Base-by-base conservation (phyloP, 2,329 filamentous ascomycete genomes). In the Pezicula rhizophila region DNA sequence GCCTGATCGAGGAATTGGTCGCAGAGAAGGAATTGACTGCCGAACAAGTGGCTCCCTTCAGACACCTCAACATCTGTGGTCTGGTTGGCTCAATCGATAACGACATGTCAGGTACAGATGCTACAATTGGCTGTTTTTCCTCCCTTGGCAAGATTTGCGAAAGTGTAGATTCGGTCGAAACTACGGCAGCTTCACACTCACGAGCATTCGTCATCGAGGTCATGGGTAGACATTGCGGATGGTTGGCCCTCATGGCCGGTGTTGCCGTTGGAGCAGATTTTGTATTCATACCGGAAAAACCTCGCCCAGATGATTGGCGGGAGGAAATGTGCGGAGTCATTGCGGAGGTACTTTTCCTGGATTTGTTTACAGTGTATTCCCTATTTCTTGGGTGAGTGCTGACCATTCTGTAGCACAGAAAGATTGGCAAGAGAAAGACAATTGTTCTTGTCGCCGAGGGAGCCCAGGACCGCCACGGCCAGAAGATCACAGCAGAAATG, bases 401-500 rank as follows among this genome's bases (percentile, higher is more conserved):
- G 51, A 50, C 23, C 8, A 11, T 38, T 50, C 57, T 47, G 54
- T 54, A 93, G 84, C 93, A 97, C 71, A 85, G 93, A 57, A 75
- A 78, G 53, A 78, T 89, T 64, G 93, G 93, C 63, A 99, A 97
- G 78, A 82, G 93, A 61, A 95, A 96, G 75, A 97, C 93, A 1
- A 97, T 97, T 60, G 92, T 99, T 61, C 96, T 99, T 60, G 87
- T 99, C 46, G 93, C 93, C 46, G 93, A 99, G 70, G 93, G 93
- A 57, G 93, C 93, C 42, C 85, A 91, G 57, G 91, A 96, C 70
- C 78, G 79, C 55, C 72, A 92, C 46, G 81, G 96, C 50, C 87
- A 85, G 64, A 92, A 89, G 69, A 95, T 99, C 61, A 82, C 82
- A 0, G 83, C 89, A 8, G 72, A 76, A 15, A 85, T 86, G 69